Percentiles rank a stretch among this genome's conserved stretches.
These are phyloP conservation scores for Naganishia vaughanmartiniae DNA, from an alignment of 768 basidiomycete species.

Conservation along the genomic window DNA sequence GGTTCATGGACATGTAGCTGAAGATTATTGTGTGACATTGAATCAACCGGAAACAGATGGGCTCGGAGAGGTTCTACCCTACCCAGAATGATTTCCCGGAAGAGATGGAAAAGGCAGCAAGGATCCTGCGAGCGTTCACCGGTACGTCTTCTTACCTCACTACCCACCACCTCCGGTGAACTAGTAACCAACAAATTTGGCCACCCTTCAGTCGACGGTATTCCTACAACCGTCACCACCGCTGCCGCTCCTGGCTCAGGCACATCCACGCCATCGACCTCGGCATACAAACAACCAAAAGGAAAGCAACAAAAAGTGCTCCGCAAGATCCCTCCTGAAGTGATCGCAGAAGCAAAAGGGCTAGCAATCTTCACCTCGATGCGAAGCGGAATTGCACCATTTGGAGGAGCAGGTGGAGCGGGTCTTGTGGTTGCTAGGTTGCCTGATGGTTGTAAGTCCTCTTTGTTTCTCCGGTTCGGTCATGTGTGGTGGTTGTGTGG, in stretches of 20 bases:
- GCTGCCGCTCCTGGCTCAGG: not conserved
- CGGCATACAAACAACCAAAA: constrained; percentile 15
- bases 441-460: constrained; percentile 48
- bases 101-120: constrained; percentile 51
- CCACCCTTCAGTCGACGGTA: constrained; percentile 29
- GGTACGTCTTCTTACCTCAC: constrained; percentile 39
- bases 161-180: not conserved
- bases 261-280: not conserved
- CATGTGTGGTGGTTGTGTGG: not conserved
- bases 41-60: constrained; percentile 33
- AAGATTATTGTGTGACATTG: no score
- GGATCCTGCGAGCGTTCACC: constrained; percentile 50
- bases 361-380: constrained; percentile 51
- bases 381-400: constrained; percentile 49
- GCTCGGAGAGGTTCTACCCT: constrained; percentile 51
- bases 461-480: not conserved
- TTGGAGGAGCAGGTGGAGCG: constrained; percentile 51
- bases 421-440: constrained; percentile 51
- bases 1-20: not conserved
- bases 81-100: constrained; percentile 47
- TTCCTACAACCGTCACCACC: constrained; percentile 25
- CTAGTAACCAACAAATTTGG: not conserved
- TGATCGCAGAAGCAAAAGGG: constrained; percentile 44
- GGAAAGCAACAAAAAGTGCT: constrained; percentile 44
- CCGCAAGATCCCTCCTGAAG: constrained; percentile 50